A percentile compares a stretch with the other conserved stretches of the same genome.
phyloP scores from a whole-genome alignment of 805 yeast species.

The Candida pini region DNA sequence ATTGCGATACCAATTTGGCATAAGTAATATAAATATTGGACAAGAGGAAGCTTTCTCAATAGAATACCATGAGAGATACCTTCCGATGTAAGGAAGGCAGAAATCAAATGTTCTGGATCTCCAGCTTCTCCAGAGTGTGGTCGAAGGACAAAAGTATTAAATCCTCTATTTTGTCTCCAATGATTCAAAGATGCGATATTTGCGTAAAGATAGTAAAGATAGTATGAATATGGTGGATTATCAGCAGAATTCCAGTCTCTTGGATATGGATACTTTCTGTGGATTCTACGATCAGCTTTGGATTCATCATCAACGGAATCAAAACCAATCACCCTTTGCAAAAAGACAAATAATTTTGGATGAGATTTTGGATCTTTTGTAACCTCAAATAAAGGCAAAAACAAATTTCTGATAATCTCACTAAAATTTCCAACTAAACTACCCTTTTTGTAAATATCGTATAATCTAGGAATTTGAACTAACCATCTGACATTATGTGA shows the following conservation, averaged over 20 bases:
- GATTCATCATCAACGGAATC: constrained; percentile 99
- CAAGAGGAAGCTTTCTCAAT: constrained; percentile 87
- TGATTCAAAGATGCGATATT: constrained; percentile 82
- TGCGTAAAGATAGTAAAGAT: constrained; percentile 81
- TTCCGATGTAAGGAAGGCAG: constrained; percentile 84
- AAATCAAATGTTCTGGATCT: constrained; percentile 92
- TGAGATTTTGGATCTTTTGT: constrained; percentile 76
- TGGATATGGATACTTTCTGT: constrained; percentile 82
- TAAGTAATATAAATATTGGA: constrained; percentile 87
- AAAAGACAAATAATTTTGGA: constrained; percentile 85
- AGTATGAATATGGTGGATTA: constrained; percentile 98
- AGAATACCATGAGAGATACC: constrained; percentile 95
- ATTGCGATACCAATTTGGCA: constrained; percentile 97
- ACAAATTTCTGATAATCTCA: constrained; percentile 72
- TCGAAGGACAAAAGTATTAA: constrained; percentile 86
- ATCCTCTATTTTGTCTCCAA: constrained; percentile 70
- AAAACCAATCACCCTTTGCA: constrained; percentile 94
- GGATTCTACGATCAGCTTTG: constrained; percentile 78
- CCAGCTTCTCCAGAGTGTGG: constrained; percentile 99
- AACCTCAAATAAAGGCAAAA: constrained; percentile 87
- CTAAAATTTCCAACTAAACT: constrained; percentile 67
- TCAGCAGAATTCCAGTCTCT: constrained; percentile 67
- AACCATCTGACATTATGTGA: constrained; percentile 97
- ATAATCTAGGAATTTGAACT: constrained; percentile 89
- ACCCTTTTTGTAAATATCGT: constrained; percentile 78